Base-by-base conservation (phyloP, 1,284 basidiomycete genomes). In the Cutaneotrichosporon arboriforme region DNA sequence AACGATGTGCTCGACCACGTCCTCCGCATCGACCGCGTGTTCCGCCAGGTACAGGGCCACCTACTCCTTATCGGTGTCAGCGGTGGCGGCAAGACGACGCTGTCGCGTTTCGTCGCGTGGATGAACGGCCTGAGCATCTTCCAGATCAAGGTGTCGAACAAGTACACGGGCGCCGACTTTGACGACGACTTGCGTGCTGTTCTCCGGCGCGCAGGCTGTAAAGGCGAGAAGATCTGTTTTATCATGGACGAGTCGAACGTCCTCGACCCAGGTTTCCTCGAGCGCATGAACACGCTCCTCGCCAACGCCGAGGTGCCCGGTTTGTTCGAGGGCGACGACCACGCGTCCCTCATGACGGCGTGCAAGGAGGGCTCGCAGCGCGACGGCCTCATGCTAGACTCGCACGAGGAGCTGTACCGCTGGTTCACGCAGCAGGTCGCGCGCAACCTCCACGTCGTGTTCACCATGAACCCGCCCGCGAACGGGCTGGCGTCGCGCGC, bases 211-310 rank as follows among this genome's bases (percentile, higher is more conserved):
- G 81, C 94, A 1, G 97, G 96, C 7, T 96, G 92, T 78, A 97
- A 97, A 71, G 93, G 91, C 63, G 96, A 99, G 76, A 97, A 97
- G 77, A 88, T 99, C 38, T 97, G 92, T 71, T 99, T 98, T 81
- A 97, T 98, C 75, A 97, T 99, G 93, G 96, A 99, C 74, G 96
- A 99, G 74, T 96, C 91, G 1, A 98, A 99, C 67, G 93, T 98
- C 23, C 85, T 97, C 36, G 94, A 98, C 72, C 92, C 96, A 5
- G 96, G 96, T 52, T 97, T 98, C 80, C 78, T 99, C 57, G 96
- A 99, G 72, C 84, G 96, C 33, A 97, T 99, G 91, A 99, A 99
- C 74, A 99, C 93, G 0, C 83, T 99, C 4, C 83, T 99, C 13
- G 97, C 96, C 37, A 99, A 99, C 67, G 94, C 94, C n/a, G 96